Percentiles rank a stretch among this genome's conserved stretches.
These are phyloP conservation scores for Oenanthe sinensis DNA, from an alignment of 129 eudicot genomes.

Conservation along the genomic window DNA sequence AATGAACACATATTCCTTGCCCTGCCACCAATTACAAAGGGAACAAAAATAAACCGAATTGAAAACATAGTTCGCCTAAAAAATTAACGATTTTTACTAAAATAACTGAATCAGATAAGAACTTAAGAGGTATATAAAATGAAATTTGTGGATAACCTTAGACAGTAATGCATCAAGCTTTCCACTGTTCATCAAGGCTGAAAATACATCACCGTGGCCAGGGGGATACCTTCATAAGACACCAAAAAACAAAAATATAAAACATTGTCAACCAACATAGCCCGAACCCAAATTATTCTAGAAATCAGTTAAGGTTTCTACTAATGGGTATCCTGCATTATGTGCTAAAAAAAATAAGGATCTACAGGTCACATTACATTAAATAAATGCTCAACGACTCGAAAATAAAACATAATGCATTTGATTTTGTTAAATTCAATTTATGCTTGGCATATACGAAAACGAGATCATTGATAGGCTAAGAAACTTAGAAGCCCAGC, in stretches of 20 bases:
- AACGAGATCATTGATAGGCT: not conserved
- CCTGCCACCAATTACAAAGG: conserved; percentile 39
- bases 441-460: not conserved
- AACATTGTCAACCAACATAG: not conserved
- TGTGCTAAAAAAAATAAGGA: not conserved
- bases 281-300: not conserved
- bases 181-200: conserved; percentile 94
- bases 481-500: not conserved
- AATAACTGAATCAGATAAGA: not conserved
- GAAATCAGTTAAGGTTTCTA: not conserved
- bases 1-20: conserved; percentile 91
- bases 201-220: conserved; percentile 98
- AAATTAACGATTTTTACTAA: not conserved
- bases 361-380: not conserved
- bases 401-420: not conserved
- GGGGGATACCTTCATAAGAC: conserved; percentile 80
- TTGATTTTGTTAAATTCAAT: not conserved
- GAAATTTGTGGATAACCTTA: conserved; percentile 39
- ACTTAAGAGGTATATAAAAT: not conserved
- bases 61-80: not conserved
- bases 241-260: not conserved
- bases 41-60: not conserved
- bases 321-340: not conserved
- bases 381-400: not conserved
- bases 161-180: conserved; percentile 79